These are phyloP conservation scores for Coleophoma cylindrospora DNA, from an alignment of 2,329 filamentous ascomycete species.

Conservation along the genomic window DNA sequence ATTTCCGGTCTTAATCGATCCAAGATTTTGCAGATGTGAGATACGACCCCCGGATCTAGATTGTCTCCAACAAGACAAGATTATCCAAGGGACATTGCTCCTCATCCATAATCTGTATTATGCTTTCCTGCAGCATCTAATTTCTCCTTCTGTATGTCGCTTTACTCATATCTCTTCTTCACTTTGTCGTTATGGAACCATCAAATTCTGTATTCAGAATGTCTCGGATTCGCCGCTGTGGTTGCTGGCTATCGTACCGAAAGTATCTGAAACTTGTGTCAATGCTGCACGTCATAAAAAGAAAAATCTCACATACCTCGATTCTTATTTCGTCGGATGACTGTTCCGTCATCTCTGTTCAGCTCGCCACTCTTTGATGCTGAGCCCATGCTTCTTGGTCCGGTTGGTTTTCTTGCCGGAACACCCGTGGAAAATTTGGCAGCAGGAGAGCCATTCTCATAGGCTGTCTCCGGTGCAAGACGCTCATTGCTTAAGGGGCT, in stretches of 20 bases:
- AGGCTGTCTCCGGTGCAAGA: slow-evolving; percentile 14
- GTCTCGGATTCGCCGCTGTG: slow-evolving; percentile 42
- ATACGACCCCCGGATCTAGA: no score
- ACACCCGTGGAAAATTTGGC: slow-evolving; percentile 6
- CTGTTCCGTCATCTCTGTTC: slow-evolving; percentile 20
- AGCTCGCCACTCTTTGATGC: slow-evolving; percentile 20
- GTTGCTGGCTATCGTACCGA: slow-evolving; percentile 45
- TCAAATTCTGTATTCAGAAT: slow-evolving; percentile 32
- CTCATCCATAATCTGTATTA: no score
- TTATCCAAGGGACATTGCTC: no score
- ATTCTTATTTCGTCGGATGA: slow-evolving; percentile 34
- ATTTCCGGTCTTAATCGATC: no score
- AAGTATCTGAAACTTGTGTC: slow-evolving; percentile 39
- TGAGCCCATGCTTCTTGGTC: slow-evolving; percentile 27
- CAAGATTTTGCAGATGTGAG: no score
- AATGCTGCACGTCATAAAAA: slow-evolving; percentile 6
- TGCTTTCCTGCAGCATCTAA: no score
- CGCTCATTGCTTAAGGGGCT: slow-evolving; percentile 54
- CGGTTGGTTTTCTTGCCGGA: slow-evolving; percentile 26
- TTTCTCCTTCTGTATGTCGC: no score
- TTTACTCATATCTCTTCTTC: no score
- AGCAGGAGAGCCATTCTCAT: slow-evolving; percentile 8
- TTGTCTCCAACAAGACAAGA: no score
- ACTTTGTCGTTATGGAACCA: no score
- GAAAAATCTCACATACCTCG: slow-evolving; percentile 40